Base-by-base conservation (phyloP, 2,329 filamentous ascomycete genomes). In the Diplocarpon mali region DNA sequence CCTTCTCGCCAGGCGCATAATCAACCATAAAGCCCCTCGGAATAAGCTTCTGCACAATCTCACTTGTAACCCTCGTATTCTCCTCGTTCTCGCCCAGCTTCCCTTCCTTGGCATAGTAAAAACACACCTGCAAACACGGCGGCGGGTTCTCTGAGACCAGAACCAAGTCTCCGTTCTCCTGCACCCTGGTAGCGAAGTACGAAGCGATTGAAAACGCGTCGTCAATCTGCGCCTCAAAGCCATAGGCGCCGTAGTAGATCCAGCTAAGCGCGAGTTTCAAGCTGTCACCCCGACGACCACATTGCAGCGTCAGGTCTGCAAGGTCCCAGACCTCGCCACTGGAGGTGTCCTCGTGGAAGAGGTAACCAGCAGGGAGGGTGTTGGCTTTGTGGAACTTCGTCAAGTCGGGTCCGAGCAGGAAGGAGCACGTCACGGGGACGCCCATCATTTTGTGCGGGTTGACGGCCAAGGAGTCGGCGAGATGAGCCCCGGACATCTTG, bases 371-470 rank as follows among this genome's bases (percentile, higher is more conserved):
- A 0, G 81, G 81, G 2, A 95, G 73, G 2, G 85, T 94, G 66
- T 95, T 95, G 11, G 88, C 88, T 38, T 67, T 69, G 62, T 92
- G 83, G 63, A 96, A 93, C 17, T 82, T 67, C 45, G 72, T 69
- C 60, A 93, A 66, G 61, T 96, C 89, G 2, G 75, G 74, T 0
- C 78, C 81, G 11, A 98, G 73, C 4, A 98, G 73, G 67, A 94
- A 95, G 0, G 83, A 89, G 67, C 89, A 96, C 0, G 89, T 95
- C 34, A 93, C 69, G 0, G 92, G 90, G 2, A 87, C 85, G 47
- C 86, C 86, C 60, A 96, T 75, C 92, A 96, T 96, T 68, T 96
- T 96, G 68, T 98, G 92, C 46, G 92, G 89, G 64, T 94, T 96
- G 44, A 95, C 76, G 2, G 88, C 86, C 32, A 96, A 69, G 12